Evolutionary conservation across 371 early-diverging fungal species (phyloP).

Genomic region (Mortierella sp.): DNA sequence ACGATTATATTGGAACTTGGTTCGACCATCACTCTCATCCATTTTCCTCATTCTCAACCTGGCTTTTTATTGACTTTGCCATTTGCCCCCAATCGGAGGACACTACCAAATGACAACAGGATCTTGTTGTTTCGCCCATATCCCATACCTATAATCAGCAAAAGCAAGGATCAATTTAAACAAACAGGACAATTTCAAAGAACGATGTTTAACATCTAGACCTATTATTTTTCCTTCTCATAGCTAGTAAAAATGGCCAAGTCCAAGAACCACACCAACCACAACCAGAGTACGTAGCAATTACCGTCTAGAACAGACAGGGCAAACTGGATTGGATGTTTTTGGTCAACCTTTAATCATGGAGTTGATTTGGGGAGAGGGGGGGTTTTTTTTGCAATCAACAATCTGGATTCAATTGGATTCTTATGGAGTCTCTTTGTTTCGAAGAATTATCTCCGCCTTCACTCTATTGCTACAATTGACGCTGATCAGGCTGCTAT

Average conservation of each 20-base stretch:
- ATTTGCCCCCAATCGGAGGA: too few relatives aligned
- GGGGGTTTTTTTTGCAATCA: background rate
- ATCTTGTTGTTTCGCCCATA: too few relatives aligned
- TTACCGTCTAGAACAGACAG: background rate
- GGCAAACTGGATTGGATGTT: background rate
- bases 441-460: too few relatives aligned
- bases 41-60: background rate
- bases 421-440: background rate
- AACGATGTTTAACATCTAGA: background rate
- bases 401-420: background rate
- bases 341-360: background rate
- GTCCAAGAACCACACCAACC: constrained; percentile 99
- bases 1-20: background rate
- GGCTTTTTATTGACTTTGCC: background rate
- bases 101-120: too few relatives aligned
- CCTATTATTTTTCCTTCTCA: background rate
- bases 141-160: too few relatives aligned
- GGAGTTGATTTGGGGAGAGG: background rate
- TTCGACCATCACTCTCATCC: background rate
- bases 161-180: background rate
- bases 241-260: constrained; percentile 83
- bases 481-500: too few relatives aligned
- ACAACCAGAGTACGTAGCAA: constrained; percentile 93
- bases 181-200: background rate
- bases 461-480: too few relatives aligned